Percentiles rank a stretch among this genome's conserved stretches.
Evolutionary conservation across 192 early-diverging fungal species (phyloP).

Genomic region (Radiomyces spectabilis): DNA sequence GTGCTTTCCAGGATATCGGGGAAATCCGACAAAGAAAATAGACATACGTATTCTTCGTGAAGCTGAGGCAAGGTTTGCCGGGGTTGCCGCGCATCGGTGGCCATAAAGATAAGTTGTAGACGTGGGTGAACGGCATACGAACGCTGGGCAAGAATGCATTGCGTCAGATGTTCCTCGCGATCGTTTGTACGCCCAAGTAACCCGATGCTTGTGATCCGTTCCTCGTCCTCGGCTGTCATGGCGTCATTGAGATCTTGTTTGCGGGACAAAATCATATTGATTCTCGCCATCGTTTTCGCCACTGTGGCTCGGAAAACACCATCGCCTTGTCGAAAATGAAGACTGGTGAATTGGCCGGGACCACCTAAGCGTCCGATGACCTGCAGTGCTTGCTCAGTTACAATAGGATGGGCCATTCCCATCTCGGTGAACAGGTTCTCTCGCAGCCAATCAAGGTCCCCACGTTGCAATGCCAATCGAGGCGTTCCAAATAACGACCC

Average conservation of each 20-base stretch:
- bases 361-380: slow-evolving; percentile 33
- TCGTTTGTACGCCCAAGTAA: no score
- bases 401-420: slow-evolving; percentile 23
- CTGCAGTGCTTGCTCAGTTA: slow-evolving; percentile 25
- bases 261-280: no score
- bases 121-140: not conserved
- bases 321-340: slow-evolving; percentile 26
- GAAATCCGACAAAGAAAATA: slow-evolving; percentile 46
- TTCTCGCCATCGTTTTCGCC: slow-evolving; percentile 19
- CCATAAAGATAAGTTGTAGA: slow-evolving; percentile 31
- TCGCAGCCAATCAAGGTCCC: slow-evolving; percentile 1
- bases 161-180: no score
- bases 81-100: slow-evolving; percentile 39
- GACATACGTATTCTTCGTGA: slow-evolving; percentile 42
- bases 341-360: slow-evolving; percentile 11
- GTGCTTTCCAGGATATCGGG: slow-evolving; percentile 18
- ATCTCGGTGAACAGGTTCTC: slow-evolving; percentile 11
- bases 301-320: slow-evolving; percentile 14
- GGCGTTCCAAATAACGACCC: slow-evolving; percentile 39
- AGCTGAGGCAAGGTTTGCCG: slow-evolving; percentile 21
- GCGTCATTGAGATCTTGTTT: no score
- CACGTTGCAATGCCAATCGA: slow-evolving; percentile 29
- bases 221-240: no score
- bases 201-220: no score
- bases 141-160: no score